phyloP scores from a whole-genome alignment of 148 eudicot genomes.

The Polygonum maritimum region DNA sequence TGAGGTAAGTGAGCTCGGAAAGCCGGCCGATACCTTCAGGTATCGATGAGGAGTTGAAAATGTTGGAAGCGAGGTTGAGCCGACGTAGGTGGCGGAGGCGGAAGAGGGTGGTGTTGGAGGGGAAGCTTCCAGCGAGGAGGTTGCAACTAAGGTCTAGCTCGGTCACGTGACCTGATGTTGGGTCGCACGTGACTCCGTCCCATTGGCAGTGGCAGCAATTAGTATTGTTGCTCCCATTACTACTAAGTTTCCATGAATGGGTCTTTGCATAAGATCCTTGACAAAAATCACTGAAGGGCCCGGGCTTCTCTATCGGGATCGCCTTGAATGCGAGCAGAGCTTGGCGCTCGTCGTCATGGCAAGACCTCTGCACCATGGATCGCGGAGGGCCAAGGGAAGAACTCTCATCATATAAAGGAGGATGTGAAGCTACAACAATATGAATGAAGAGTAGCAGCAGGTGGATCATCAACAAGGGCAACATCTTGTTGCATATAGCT shows the following conservation, averaged over 20 bases:
- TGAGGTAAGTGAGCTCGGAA: slow-evolving; percentile 9
- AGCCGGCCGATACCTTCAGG: background rate
- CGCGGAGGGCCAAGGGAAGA: background rate
- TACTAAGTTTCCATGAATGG: slow-evolving; percentile 9
- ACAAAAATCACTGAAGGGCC: too few relatives aligned
- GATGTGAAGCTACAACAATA: too few relatives aligned
- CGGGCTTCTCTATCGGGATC: background rate
- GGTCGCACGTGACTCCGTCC: slow-evolving; percentile 21
- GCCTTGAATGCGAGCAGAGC: slow-evolving; percentile 15
- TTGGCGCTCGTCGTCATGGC: background rate
- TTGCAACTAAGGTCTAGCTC: slow-evolving; percentile 20
- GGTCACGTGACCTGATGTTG: slow-evolving; percentile 14
- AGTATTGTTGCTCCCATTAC: background rate
- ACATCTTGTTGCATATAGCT: too few relatives aligned
- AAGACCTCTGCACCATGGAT: background rate
- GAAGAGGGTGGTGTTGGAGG: slow-evolving; percentile 12
- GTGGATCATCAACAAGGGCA: too few relatives aligned
- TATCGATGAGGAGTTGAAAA: background rate
- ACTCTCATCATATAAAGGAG: too few relatives aligned
- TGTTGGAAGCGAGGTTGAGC: slow-evolving; percentile 8
- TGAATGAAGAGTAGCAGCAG: too few relatives aligned
- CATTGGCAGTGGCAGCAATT: slow-evolving; percentile 15
- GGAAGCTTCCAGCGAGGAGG: slow-evolving; percentile 13
- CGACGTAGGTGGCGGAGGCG: slow-evolving; percentile 8
- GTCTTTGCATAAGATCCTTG: background rate